These are phyloP conservation scores for Scleromitrula shiraiana DNA, from an alignment of 2,329 filamentous ascomycete genomes.

Conservation along the genomic window DNA sequence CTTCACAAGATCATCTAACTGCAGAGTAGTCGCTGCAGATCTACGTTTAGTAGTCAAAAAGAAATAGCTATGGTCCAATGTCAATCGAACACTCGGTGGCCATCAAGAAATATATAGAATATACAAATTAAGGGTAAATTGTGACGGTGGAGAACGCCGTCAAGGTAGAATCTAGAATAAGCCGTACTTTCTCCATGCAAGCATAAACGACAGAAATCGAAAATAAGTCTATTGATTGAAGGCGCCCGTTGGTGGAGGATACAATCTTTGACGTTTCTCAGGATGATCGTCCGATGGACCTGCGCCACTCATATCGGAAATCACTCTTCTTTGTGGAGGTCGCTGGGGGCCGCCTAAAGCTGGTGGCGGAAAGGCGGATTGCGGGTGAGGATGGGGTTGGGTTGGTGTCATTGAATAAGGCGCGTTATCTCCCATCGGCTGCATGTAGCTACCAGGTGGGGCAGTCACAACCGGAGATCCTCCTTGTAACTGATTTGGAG, in stretches of 20 bases:
- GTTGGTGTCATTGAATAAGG: constrained; percentile 26
- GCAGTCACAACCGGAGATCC: constrained; percentile 24
- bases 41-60: constrained; percentile 1
- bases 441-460: constrained; percentile 21
- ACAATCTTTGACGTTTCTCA: constrained; percentile 29
- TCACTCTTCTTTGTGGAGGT: constrained; percentile 23
- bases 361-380: constrained; percentile 16
- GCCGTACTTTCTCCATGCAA: neutral
- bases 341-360: constrained; percentile 16
- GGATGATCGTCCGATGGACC: constrained; percentile 21
- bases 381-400: constrained; percentile 22
- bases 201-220: neutral
- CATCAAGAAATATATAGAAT: neutral
- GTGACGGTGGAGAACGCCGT: neutral
- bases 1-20: neutral
- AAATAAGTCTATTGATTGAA: constrained; percentile 17
- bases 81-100: neutral
- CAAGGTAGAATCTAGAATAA: neutral
- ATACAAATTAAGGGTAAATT: constrained; percentile 6
- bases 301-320: constrained; percentile 26
- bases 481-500: constrained; percentile 26
- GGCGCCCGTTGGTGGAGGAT: constrained; percentile 16
- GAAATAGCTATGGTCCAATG: neutral
- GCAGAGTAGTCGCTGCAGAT: neutral
- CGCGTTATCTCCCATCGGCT: constrained; percentile 22